phyloP scores from a whole-genome alignment of 495 filamentous ascomycete species.

The Hypoxylon lienhwacheense region DNA sequence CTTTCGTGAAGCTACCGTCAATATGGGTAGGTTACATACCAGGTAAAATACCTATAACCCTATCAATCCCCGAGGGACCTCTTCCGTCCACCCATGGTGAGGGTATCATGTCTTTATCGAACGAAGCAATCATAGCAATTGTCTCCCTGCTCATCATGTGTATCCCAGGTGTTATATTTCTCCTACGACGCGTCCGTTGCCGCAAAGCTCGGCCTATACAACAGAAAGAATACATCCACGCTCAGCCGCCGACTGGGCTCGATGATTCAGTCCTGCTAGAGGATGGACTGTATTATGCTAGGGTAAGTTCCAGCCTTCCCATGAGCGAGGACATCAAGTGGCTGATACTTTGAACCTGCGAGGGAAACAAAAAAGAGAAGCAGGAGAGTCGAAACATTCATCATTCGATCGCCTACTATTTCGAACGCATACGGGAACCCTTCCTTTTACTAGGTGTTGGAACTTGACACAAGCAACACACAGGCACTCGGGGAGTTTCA shows the following conservation, averaged over 20 bases:
- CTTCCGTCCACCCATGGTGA: too few relatives aligned
- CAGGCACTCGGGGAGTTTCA: neutral
- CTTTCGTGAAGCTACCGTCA: too few relatives aligned
- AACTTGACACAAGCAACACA: neutral
- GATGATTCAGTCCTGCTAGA: slow-evolving; percentile 3
- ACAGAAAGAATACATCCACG: neutral
- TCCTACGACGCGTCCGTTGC: neutral
- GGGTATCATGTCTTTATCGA: too few relatives aligned
- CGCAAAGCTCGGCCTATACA: neutral
- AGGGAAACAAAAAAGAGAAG: too few relatives aligned
- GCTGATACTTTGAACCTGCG: neutral
- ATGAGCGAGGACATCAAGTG: too few relatives aligned
- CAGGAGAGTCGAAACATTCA: slow-evolving; percentile 9
- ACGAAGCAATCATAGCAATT: slow-evolving; percentile 8
- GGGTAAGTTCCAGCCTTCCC: slow-evolving; percentile 2
- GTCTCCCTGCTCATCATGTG: slow-evolving; percentile 10
- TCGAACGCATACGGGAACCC: neutral
- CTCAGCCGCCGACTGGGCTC: neutral
- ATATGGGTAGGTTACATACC: too few relatives aligned
- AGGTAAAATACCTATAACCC: too few relatives aligned
- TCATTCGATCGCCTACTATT: neutral
- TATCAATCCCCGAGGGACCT: too few relatives aligned
- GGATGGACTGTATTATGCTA: slow-evolving; percentile 6
- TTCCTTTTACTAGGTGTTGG: neutral
- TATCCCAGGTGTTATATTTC: neutral